Percentiles rank a stretch among this genome's conserved stretches.
phyloP scores from a whole-genome alignment of 257 asterid species.

The Scutellaria galericulata region DNA sequence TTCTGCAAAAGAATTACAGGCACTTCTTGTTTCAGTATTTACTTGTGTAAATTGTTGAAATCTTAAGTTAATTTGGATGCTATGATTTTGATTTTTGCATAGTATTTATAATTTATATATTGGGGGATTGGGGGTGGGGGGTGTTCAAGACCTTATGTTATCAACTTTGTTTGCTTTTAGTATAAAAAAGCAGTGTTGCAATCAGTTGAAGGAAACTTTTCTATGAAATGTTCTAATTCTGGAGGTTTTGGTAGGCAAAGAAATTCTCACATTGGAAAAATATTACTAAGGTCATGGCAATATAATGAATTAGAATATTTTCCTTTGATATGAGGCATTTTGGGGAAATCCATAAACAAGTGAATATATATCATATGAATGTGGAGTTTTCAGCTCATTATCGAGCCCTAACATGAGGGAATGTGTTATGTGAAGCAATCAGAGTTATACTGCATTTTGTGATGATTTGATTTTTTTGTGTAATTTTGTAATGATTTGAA shows the following conservation, averaged over 20 bases:
- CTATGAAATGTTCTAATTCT: background rate
- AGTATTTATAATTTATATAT: too few species aligned
- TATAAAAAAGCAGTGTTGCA: background rate
- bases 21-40: background rate
- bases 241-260: background rate
- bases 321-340: too few species aligned
- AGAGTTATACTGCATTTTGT: background rate
- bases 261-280: too few species aligned
- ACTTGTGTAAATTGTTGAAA: conserved; percentile 5
- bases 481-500: conserved; percentile 10
- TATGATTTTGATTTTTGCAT: background rate
- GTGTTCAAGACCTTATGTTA: background rate
- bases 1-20: background rate
- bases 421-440: conserved; percentile 11
- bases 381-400: too few species aligned
- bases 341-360: too few species aligned
- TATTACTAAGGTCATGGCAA: too few species aligned
- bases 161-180: background rate
- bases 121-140: too few species aligned
- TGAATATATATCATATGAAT: too few species aligned
- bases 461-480: background rate
- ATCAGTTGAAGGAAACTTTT: background rate
- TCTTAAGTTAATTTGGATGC: background rate
- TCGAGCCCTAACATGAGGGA: background rate
- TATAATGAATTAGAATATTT: too few species aligned